Conservation (phyloP, 305 asterid species). For the Lippia alba region DNA sequence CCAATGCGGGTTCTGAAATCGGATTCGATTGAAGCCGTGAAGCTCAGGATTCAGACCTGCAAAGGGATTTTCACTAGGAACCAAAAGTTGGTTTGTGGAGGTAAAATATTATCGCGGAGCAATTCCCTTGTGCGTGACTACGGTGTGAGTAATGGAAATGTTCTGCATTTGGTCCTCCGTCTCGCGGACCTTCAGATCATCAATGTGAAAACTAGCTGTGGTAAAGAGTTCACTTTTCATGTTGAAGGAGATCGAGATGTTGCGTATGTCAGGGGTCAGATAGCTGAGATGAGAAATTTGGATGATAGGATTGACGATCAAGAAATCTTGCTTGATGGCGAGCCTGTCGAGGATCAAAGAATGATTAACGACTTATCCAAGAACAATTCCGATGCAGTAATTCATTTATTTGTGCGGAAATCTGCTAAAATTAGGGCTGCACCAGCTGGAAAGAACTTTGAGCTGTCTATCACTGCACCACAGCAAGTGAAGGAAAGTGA, state of each 20-base stretch:
- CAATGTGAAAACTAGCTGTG: constrained; percentile 70
- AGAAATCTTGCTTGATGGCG: constrained; percentile 74
- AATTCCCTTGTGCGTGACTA: constrained; percentile 79
- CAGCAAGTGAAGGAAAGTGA: constrained; percentile 42
- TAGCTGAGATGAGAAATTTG: constrained; percentile 50
- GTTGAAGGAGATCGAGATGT: constrained; percentile 76
- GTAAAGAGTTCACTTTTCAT: constrained; percentile 77
- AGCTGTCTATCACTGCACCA: constrained; percentile 70
- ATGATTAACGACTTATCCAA: constrained; percentile 71
- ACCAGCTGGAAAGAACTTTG: constrained; percentile 75
- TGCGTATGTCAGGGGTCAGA: constrained; percentile 73
- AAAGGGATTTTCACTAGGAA: constrained; percentile 79
- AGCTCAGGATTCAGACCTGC: constrained; percentile 66
- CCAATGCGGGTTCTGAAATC: constrained; percentile 80
- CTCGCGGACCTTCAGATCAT: constrained; percentile 73
- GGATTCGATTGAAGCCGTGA: constrained; percentile 82
- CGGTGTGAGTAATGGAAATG: constrained; percentile 79
- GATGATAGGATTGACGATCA: constrained; percentile 67
- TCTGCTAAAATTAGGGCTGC: constrained; percentile 75
- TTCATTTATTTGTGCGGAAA: constrained; percentile 78
- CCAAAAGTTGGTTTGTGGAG: constrained; percentile 86
- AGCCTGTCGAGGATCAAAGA: constrained; percentile 81
- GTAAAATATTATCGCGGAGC: constrained; percentile 80
- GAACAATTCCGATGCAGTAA: constrained; percentile 64
- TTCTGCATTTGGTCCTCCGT: constrained; percentile 83